These are phyloP conservation scores for Trichosporon faecale DNA, from an alignment of 1,284 basidiomycete genomes.

Conservation along the genomic window DNA sequence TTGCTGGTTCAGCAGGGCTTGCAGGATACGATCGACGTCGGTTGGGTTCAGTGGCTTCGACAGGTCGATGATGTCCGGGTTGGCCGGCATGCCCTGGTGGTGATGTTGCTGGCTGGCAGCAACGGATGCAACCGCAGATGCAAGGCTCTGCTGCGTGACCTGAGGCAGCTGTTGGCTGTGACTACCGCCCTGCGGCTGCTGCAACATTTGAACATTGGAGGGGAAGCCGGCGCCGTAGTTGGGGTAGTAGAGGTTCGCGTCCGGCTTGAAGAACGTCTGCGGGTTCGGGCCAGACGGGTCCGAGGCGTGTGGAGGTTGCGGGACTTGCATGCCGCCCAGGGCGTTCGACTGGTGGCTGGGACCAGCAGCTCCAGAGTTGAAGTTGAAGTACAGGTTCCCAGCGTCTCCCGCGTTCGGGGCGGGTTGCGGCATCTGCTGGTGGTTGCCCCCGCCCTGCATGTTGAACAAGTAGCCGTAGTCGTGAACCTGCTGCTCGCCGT, in stretches of 20 bases:
- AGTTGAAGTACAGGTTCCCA: slow-evolving; percentile 7
- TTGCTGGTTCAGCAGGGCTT: slow-evolving; percentile 40
- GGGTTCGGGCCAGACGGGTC: background rate
- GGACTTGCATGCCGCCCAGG: background rate
- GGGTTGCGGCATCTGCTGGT: background rate
- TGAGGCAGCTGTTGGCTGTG: background rate
- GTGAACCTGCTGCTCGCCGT: background rate
- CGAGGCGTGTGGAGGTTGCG: background rate
- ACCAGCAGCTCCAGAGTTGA: background rate
- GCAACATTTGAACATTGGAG: background rate
- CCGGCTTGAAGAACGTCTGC: background rate
- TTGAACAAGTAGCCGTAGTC: slow-evolving; percentile 12
- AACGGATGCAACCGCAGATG: background rate
- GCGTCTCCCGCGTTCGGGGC: slow-evolving; percentile 9
- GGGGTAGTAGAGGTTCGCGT: slow-evolving; percentile 9
- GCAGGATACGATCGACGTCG: slow-evolving; percentile 43
- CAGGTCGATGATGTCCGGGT: slow-evolving; percentile 44
- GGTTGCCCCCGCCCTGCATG: background rate
- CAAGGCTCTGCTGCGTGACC: background rate
- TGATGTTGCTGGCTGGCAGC: background rate
- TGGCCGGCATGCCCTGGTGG: background rate
- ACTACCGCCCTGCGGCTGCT: background rate
- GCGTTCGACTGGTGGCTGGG: background rate
- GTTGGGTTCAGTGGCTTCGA: slow-evolving; percentile 46
- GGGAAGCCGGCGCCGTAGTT: background rate